Evolutionary conservation across 148 eudicot species (phyloP), one percentile per base, ranked within the genome.

Genomic region (Chenopodium berlandieri): DNA sequence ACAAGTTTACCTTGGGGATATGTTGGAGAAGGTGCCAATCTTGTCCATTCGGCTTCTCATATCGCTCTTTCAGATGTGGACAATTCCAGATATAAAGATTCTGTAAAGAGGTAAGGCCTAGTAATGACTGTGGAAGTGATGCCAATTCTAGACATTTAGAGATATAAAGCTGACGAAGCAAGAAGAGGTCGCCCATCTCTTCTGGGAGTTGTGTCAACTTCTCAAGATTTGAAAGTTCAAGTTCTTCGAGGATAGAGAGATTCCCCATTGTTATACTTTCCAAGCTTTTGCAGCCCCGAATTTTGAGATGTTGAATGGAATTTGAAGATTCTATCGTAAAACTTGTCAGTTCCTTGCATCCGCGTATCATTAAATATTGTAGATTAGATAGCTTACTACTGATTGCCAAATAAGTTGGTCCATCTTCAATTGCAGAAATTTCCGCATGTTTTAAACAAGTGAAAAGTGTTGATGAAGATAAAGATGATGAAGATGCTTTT

Each of bases 311-410:
- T 32, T 46, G 69, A 31, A 68, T 31, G 30, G 44, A 76, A 23
- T 13, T 19, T 4, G 78, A 68, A 62, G 52, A 22, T 58, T 7
- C 52, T n/a, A 34, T 5, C 8, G 3, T 76, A 34, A 76, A 23
- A 76, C 23, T 19, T 9, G 1, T 62, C 69, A 76, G 30, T 12
- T 62, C 30, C 0, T 1, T 1, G 48, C 79, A 76, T 7, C 54
- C 0, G 1, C 0, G 0, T 31, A 76, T 32, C 1, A 0, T 0
- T 3, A 76, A 37, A 7, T 0, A 0, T 23, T 37, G 25, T 1
- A 76, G 69, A 1, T 44, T 58, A 56, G 20, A 60, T 1, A 68
- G 32, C 4, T 9, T 68, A 68, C 72, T 32, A 68, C 44, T 32
- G 22, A 68, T 68, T 31, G 72, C 4, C 46, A 68, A 13, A 27